Base-by-base conservation (phyloP, 2,329 filamentous ascomycete genomes). In the Alternaria triticimaculans region DNA sequence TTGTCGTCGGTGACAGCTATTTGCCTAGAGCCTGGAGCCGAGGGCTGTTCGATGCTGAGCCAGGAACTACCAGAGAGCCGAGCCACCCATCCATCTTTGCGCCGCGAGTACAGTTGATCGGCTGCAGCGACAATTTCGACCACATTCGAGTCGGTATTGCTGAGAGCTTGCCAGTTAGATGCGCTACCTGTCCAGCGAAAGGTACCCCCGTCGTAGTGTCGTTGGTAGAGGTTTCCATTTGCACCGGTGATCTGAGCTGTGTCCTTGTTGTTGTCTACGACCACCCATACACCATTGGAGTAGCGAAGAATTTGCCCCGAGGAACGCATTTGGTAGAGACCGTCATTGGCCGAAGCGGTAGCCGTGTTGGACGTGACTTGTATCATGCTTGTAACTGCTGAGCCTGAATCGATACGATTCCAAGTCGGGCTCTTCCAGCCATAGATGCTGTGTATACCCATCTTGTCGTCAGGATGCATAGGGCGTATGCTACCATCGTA, bases 361-460 rank as follows among this genome's bases (percentile, higher is more conserved):
- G 45, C 20, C 10, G 65, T 20, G 21, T 25, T 51, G 2, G 71
- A 70, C 2, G 72, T 70, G 28, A 75, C 65, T 53, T 72, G 68
- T 2, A 73, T 61, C 33, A 75, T 50, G 26, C 55, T 54, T 43
- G 63, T 70, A 6, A 65, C 69, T 3, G 59, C 65, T 4, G 65
- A 51, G 46, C 71, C 72, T 5, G 64, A 43, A 43, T 75, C 73
- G 30, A 76, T 71, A 2, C 63, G 58, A 12, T 14, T 72, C 73
- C 73, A 77, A 26, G 65, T 67, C 2, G 74, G 74, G 9, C 58
- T 64, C 51, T 69, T 73, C 74, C 74, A 77, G 33, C 74, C 74
- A 49, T 77, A 76, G 6, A 75, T 54, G 10, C 25, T 64, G 53
- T 77, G 72, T n/a, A 73, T 64, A 12, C 71, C 74, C 26, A 72